These are phyloP conservation scores for Inga laurina DNA, from an alignment of 306 rosid species.

Conservation along the genomic window DNA sequence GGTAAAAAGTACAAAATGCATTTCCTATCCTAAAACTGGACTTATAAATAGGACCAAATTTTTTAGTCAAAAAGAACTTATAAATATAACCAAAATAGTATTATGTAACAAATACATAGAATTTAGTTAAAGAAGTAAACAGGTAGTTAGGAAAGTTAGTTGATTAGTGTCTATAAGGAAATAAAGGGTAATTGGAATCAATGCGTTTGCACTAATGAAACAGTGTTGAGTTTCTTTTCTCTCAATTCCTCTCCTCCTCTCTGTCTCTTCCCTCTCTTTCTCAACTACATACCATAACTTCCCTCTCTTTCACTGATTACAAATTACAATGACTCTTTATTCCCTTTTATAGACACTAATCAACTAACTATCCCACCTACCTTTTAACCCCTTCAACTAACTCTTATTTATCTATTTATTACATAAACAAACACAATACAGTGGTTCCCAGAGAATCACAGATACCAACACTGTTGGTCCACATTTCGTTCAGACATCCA, in stretches of 20 bases:
- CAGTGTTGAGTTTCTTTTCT: neutral
- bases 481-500: neutral
- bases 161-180: neutral
- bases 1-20: too few relatives aligned
- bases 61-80: too few relatives aligned
- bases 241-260: neutral
- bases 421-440: neutral
- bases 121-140: neutral
- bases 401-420: neutral
- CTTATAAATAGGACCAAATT: too few relatives aligned
- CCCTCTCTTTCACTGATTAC: neutral
- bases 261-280: neutral
- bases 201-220: neutral
- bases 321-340: neutral
- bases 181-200: neutral
- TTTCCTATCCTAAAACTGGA: too few relatives aligned
- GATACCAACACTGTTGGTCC: constrained; percentile 3
- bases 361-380: neutral
- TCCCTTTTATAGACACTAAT: neutral
- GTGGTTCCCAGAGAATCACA: neutral
- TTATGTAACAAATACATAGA: neutral
- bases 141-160: neutral
- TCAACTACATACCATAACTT: neutral
- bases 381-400: neutral
- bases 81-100: too few relatives aligned